Base-by-base conservation (phyloP, 192 early-diverging fungal genomes). In the Backusella tuberculispora region DNA sequence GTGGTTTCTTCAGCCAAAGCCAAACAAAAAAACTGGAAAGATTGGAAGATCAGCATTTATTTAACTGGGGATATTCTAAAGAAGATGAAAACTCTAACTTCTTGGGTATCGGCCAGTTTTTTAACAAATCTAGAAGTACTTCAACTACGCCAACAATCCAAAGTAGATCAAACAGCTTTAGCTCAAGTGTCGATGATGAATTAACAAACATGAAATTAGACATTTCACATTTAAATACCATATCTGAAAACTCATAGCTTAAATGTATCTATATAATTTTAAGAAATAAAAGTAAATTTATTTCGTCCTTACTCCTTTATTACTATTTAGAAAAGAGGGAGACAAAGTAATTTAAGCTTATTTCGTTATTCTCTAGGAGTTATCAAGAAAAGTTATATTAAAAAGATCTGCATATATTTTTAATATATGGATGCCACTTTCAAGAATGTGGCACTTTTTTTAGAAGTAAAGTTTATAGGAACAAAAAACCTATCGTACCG, bases 21-120 rank as follows among this genome's bases (percentile, higher is more conserved):
- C 64, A 66, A 66, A 40, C 38, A 15, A 69, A 69, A 46, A 29
- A 29, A 12, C 8, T 69, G 5, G 68, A 69, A 13, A 69, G n/a
- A 17, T 69, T 69, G 1, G 42, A 69, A 45, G 68, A 69, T 69
- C 68, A 69, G 21, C 42, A 69, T 69, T 47, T 69, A 21, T 69
- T 69, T 29, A 69, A 45, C 5, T 47, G 42, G 68, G 41, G 66
- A 13, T 67, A 67, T 41, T 42, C 66, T 7, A 38, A 41, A 41
- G 38, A 38, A 24, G 68, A 69, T 10, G 68, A 69, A 24, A 29
- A 24, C 10, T 69, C 68, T 5, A 45, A 45, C 6, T 69, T 69
- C 24, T 46, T 69, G 21, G 68, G 68, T 8, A 45, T 69, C 26
- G 45, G 68, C 8, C 19, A 24, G 4, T 47, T 69, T 7, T 69